phyloP scores from a whole-genome alignment of 2,329 filamentous ascomycete species.

The Beauveria medogensis region DNA sequence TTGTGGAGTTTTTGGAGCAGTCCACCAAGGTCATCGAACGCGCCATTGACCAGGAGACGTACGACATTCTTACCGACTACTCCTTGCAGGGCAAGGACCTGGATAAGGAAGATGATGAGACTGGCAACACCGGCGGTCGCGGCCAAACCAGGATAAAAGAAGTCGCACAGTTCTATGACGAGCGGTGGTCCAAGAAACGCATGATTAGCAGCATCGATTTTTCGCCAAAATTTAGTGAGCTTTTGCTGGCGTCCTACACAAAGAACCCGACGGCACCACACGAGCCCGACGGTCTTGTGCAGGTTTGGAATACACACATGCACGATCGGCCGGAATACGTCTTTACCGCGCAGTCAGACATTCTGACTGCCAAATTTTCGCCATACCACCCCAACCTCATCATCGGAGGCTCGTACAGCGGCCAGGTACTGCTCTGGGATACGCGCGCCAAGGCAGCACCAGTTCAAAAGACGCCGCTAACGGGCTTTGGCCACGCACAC shows the following conservation, averaged over 20 bases:
- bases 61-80: conserved; percentile 94
- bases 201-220: conserved; percentile 96
- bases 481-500: conserved; percentile 90
- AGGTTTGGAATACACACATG: conserved; percentile 95
- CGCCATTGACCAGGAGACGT: conserved; percentile 81
- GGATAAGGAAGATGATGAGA: conserved; percentile 76
- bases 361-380: conserved; percentile 94
- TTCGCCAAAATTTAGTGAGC: conserved; percentile 88
- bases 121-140: conserved; percentile 60
- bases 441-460: conserved; percentile 82
- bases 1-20: conserved; percentile 88
- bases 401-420: conserved; percentile 91
- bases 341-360: conserved; percentile 92
- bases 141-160: conserved; percentile 74
- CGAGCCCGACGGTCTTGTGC: conserved; percentile 85
- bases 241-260: conserved; percentile 89
- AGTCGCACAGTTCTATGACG: conserved; percentile 86
- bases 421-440: conserved; percentile 95
- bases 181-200: conserved; percentile 92
- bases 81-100: conserved; percentile 68
- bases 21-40: conserved; percentile 97
- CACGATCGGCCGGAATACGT: conserved; percentile 92
- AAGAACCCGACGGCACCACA: conserved; percentile 94
- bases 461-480: conserved; percentile 92
- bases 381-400: conserved; percentile 96